Conservation (phyloP, 2,329 filamentous ascomycete species). For the Didymella pomorum region DNA sequence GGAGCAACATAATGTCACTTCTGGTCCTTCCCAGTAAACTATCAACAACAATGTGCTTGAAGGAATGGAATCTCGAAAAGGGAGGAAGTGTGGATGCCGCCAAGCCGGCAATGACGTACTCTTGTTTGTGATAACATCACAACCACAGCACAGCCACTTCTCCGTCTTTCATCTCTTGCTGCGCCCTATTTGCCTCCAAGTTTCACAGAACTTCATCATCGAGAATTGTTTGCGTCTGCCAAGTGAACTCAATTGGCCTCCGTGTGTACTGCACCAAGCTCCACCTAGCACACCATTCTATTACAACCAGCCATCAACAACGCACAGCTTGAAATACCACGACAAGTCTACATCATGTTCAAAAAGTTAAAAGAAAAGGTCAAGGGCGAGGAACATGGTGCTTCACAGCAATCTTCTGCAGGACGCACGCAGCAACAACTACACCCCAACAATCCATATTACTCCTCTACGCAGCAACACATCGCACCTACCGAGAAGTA, state of each 20-base stretch:
- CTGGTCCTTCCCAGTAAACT: too few relatives aligned
- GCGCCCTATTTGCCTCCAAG: background rate
- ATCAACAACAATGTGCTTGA: background rate
- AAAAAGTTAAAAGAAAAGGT: slow-evolving; percentile 49
- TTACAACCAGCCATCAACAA: background rate
- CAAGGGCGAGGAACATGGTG: slow-evolving; percentile 35
- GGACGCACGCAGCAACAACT: slow-evolving; percentile 33
- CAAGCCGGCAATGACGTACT: slow-evolving; percentile 16
- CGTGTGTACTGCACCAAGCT: background rate
- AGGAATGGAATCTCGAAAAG: background rate
- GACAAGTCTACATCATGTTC: slow-evolving; percentile 37
- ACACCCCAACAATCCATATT: slow-evolving; percentile 39
- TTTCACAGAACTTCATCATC: background rate
- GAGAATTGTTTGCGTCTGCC: background rate
- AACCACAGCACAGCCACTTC: slow-evolving; percentile 10
- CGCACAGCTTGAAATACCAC: background rate
- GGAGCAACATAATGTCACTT: background rate
- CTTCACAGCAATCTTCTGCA: slow-evolving; percentile 12
- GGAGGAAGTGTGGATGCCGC: background rate
- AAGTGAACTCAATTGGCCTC: background rate
- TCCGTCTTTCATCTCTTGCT: background rate
- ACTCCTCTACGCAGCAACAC: slow-evolving; percentile 24
- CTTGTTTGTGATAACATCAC: background rate
- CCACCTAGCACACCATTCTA: background rate
- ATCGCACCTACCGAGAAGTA: slow-evolving; percentile 35